A percentile compares a stretch with the other conserved stretches of the same genome.
phyloP scores from a whole-genome alignment of 768 basidiomycete species.

The Mycena polygramma region DNA sequence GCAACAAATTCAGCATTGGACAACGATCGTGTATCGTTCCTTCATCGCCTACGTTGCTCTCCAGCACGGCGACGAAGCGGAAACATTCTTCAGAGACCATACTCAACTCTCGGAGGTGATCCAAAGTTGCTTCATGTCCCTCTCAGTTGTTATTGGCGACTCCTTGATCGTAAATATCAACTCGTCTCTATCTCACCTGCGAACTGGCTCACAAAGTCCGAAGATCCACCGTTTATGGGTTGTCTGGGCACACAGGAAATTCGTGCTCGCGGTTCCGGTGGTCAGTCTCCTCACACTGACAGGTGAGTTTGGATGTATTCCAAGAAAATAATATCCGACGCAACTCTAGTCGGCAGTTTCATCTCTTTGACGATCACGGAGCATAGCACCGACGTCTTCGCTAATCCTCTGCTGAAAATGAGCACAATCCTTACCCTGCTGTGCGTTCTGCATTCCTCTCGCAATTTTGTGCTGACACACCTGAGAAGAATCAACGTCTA shows the following conservation, averaged over 20 bases:
- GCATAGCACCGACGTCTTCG: constrained; percentile 12
- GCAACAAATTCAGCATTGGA: constrained; percentile 20
- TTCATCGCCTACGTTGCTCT: constrained; percentile 15
- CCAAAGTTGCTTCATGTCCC: background rate
- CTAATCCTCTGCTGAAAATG: background rate
- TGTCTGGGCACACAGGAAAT: constrained; percentile 20
- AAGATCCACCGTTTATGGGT: constrained; percentile 30
- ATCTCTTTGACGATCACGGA: background rate
- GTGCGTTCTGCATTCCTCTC: background rate
- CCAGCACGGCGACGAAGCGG: background rate
- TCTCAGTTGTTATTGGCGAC: constrained; percentile 23
- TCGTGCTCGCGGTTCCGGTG: constrained; percentile 4
- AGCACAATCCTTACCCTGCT: constrained; percentile 1
- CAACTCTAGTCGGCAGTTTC: background rate
- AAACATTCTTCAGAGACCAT: constrained; percentile 8
- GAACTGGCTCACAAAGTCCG: background rate
- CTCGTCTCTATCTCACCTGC: no score
- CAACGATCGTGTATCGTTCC: background rate
- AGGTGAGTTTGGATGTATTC: background rate
- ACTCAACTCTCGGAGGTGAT: background rate
- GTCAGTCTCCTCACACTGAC: background rate
- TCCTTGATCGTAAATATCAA: constrained; percentile 12
- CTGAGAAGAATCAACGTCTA: constrained; percentile 21
- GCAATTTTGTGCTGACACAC: background rate
- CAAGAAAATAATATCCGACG: no score